Percentiles rank a stretch among this genome's conserved stretches.
These are phyloP conservation scores for Colletotrichum theobromicola DNA, from an alignment of 2,329 filamentous ascomycete genomes.

Conservation along the genomic window DNA sequence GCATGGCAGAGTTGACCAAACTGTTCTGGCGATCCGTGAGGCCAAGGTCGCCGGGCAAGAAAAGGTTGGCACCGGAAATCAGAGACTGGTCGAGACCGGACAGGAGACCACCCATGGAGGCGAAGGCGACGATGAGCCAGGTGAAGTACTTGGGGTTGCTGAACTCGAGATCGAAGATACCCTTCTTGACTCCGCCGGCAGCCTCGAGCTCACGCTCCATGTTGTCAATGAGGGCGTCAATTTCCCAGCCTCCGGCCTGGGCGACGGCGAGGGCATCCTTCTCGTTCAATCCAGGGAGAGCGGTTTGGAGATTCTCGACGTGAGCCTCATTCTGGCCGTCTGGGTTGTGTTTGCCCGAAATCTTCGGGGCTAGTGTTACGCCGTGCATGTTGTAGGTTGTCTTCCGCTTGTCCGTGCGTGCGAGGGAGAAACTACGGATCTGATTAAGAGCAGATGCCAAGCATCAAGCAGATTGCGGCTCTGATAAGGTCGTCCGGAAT, in stretches of 20 bases:
- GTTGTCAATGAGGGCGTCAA: constrained; percentile 43
- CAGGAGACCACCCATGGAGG: constrained; percentile 76
- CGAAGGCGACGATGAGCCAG: constrained; percentile 71
- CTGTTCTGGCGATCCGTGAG: constrained; percentile 64
- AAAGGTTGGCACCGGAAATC: constrained; percentile 74
- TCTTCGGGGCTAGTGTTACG: constrained; percentile 12
- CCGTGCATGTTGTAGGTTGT: constrained; percentile 3
- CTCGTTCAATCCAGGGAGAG: constrained; percentile 7
- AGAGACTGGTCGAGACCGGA: constrained; percentile 76
- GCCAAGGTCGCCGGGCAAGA: constrained; percentile 62
- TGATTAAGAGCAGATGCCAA: not conserved
- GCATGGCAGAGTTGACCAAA: constrained; percentile 74
- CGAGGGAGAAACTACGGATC: not conserved
- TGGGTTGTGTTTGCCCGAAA: constrained; percentile 17
- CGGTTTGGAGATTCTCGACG: constrained; percentile 8
- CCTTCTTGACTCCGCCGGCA: constrained; percentile 28
- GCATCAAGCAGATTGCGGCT: constrained; percentile 4
- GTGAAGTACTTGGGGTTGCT: constrained; percentile 69
- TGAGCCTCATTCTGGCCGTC: constrained; percentile 17
- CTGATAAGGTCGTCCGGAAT: not conserved
- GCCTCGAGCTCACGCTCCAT: constrained; percentile 45
- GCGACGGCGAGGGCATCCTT: constrained; percentile 41
- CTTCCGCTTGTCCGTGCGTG: not conserved
- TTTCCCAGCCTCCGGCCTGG: constrained; percentile 36
- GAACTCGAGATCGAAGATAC: constrained; percentile 62